These are phyloP conservation scores for Ophiostoma pallidulum DNA, from an alignment of 2,329 filamentous ascomycete species.

Conservation along the genomic window DNA sequence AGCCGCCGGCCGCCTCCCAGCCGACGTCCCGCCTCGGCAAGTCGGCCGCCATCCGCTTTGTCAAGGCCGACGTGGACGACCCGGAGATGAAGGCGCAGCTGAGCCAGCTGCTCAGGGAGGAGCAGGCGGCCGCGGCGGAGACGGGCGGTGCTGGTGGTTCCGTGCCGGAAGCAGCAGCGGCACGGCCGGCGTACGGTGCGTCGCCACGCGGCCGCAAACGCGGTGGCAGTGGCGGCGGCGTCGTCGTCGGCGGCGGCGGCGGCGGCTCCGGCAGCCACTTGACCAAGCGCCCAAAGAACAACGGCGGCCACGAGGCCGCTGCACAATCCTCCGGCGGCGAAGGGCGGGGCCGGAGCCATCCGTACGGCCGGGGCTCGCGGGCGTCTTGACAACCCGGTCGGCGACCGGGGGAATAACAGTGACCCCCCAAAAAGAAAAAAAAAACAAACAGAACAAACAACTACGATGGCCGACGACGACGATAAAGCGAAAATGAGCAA, in stretches of 20 bases:
- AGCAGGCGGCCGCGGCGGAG: slow-evolving; percentile 11
- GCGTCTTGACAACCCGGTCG: background rate
- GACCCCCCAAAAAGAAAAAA: background rate
- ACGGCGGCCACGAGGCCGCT: background rate
- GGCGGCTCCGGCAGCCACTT: background rate
- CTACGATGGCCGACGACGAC: no score
- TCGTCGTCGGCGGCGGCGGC: background rate
- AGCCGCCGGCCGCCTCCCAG: slow-evolving; percentile 32
- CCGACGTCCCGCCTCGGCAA: slow-evolving; percentile 51
- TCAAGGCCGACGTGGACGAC: slow-evolving; percentile 64
- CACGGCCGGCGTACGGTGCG: background rate
- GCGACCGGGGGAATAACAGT: background rate
- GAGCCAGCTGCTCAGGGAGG: slow-evolving; percentile 47
- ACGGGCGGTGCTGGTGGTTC: no score
- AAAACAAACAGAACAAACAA: no score
- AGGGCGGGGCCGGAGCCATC: slow-evolving; percentile 4
- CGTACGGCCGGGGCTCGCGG: slow-evolving; percentile 5
- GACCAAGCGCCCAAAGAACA: slow-evolving; percentile 13
- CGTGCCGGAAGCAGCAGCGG: background rate
- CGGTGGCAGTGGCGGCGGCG: slow-evolving; percentile 1
- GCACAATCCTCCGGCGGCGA: background rate
- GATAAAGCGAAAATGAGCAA: no score
- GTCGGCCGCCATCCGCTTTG: slow-evolving; percentile 68
- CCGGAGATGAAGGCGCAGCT: slow-evolving; percentile 42
- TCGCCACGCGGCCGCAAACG: slow-evolving; percentile 4